Base-by-base conservation (phyloP, 2,329 filamentous ascomycete species). In the Dactylellina cionopaga region DNA sequence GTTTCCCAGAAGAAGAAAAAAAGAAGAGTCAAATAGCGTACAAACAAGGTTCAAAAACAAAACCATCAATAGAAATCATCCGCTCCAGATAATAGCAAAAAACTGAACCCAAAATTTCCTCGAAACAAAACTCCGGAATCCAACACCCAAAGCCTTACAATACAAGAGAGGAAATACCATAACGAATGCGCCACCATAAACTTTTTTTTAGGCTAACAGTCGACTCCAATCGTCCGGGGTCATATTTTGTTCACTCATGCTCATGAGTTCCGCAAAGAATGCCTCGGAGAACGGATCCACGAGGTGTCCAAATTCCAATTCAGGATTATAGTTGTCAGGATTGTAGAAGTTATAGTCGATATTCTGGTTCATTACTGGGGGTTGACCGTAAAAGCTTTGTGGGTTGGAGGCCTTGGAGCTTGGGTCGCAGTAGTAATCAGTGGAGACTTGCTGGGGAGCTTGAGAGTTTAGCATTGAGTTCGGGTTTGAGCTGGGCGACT, bases 161-260 rank as follows among this genome's bases (percentile, higher is more conserved):
- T 51, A 51, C 51, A 55, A 22, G 41, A 41, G 10, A n/a, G 2
- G 29, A 55, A 62, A 24, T 19, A 43, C 43, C 11, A 5, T 15
- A 47, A 25, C 17, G 29, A 11, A 31, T 35, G 15, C 41, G 17
- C 7, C 3, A 11, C 54, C 19, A 29, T 15, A 41, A 56, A 13
- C 39, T n/a, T 27, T 15, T 19, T 31, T 37, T 44, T 41, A 71
- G n/a, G 66, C 66, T 33, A 71, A 25, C 35, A 71, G 22, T 11
- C 66, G 43, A 49, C 56, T 71, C 66, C 66, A 71, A 27, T 71
- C 66, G 2, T 71, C 66, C n/a, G 66, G 66, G n/a, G 66, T 64
- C 47, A 71, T 71, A 31, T 58, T 71, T 31, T 71, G 66, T 19
- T 71, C 66, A 25, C 59, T 71, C 66, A 71, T 29, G 33, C 58